Evolutionary conservation across 1,284 basidiomycete species (phyloP), one percentile per base, ranked within the genome.

Genomic region (Wolfiporia cocos): DNA sequence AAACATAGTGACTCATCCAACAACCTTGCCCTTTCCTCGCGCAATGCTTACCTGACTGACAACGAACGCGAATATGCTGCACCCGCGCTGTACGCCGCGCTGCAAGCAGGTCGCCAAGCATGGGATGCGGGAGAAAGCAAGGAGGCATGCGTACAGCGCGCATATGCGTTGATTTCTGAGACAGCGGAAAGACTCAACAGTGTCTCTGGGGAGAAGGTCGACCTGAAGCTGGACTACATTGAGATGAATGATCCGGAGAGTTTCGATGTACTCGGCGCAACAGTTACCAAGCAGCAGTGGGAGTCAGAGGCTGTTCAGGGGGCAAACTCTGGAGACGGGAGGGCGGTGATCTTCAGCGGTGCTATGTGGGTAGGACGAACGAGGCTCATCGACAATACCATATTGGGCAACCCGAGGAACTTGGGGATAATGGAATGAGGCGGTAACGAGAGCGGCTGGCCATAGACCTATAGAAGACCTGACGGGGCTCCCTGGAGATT

Each of bases 311-410:
- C 26, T 5, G 22, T 10, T 19, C 26, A 36, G 3, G 29, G 26
- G 7, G n/a, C n/a, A n/a, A n/a, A n/a, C n/a, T n/a, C n/a, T n/a
- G 32, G 19, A 14, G 40, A 34, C 12, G 55, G 47, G 31, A 59
- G 67, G 21, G 70, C 84, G 1, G 80, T 86, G 22, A 79, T 98
- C 9, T 56, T 98, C 44, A 94, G 90, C 51, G 95, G 92, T 1
- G 94, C 93, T 12, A 62, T 96, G 49, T 88, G 86, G 76, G 76
- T 97, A 2, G 92, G 91, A 34, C 76, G 74, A 57, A 97, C 93
- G 45, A 72, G 95, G 50, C 61, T 99, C 54, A 98, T 99, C 39
- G 95, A 99, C 63, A 99, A 99, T 62, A 62, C 97, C 30, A 66
- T 95, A 32, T 63, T 95, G 1, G 90, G 86, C 0, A 68, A 78